Evolutionary conservation across 495 filamentous ascomycete species (phyloP).

Genomic region (Trichoderma orchidacearum): DNA sequence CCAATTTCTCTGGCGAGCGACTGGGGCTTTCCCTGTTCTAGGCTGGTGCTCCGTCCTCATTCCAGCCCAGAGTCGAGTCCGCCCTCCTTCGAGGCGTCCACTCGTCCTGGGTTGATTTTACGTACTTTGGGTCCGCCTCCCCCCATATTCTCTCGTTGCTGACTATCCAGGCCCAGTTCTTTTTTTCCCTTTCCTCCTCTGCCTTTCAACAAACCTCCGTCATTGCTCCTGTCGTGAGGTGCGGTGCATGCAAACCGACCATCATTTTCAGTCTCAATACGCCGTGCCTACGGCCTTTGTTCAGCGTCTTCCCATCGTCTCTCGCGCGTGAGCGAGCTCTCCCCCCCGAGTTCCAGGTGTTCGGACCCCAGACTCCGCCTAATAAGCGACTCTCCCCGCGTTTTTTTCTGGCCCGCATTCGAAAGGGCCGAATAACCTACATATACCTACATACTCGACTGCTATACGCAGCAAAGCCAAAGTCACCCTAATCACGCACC

Average conservation of each 20-base stretch:
- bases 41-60: background rate
- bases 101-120: background rate
- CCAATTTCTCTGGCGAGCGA: background rate
- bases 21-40: background rate
- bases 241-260: background rate
- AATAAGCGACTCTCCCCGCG: slow-evolving; percentile 1
- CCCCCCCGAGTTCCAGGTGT: background rate
- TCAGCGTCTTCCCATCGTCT: background rate
- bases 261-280: background rate
- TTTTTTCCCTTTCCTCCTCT: background rate
- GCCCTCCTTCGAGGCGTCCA: too few relatives aligned
- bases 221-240: background rate
- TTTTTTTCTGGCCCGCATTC: slow-evolving; percentile 1
- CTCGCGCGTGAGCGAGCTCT: background rate
- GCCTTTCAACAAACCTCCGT: background rate
- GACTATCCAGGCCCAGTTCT: background rate
- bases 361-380: background rate
- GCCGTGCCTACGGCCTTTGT: background rate
- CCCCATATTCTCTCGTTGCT: background rate
- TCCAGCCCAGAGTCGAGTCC: background rate
- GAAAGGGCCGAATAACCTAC: slow-evolving; percentile 5
- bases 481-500: background rate
- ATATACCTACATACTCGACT: background rate
- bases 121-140: background rate
- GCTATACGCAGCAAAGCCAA: background rate